Percentiles rank a stretch among this genome's conserved stretches.
Evolutionary conservation across 179 eudicot species (phyloP).

Genomic region (Beta corolliflora): DNA sequence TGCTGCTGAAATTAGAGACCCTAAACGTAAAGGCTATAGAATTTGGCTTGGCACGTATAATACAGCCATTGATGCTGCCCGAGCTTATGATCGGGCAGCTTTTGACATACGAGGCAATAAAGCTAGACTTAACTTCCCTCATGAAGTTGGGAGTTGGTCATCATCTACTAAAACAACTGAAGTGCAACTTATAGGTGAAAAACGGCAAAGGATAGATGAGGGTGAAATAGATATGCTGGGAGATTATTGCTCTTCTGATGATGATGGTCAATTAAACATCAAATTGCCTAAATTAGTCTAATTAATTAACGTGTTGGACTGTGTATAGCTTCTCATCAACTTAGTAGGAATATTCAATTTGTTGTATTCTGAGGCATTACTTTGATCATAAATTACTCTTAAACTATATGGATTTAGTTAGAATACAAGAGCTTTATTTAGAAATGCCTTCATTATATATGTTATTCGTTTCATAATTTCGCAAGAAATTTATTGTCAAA

Average conservation of each 20-base stretch:
- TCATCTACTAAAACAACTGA: not conserved
- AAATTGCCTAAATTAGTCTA: not conserved
- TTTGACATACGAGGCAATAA: constrained; percentile 19
- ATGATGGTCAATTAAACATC: not conserved
- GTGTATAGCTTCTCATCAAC: not conserved
- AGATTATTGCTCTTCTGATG: not conserved
- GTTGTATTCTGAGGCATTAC: no score
- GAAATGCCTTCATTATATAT: no score
- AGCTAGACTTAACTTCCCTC: constrained; percentile 30
- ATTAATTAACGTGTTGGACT: not conserved
- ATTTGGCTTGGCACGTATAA: constrained; percentile 30
- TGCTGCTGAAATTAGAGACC: constrained; percentile 30
- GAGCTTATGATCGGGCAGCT: constrained; percentile 30
- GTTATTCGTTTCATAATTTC: no score
- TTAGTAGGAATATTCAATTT: no score
- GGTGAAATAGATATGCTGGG: not conserved
- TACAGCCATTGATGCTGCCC: constrained; percentile 27
- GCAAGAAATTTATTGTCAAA: no score
- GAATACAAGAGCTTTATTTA: no score
- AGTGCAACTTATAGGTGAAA: not conserved
- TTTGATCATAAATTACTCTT: no score
- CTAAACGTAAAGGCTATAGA: constrained; percentile 25
- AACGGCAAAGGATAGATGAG: not conserved
- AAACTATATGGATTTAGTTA: no score
- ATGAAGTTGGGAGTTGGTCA: constrained; percentile 24